Evolutionary conservation across 2,329 filamentous ascomycete genomes (phyloP), one percentile per base, ranked within the genome.

Genomic region (Pyrenochaeta sp.): DNA sequence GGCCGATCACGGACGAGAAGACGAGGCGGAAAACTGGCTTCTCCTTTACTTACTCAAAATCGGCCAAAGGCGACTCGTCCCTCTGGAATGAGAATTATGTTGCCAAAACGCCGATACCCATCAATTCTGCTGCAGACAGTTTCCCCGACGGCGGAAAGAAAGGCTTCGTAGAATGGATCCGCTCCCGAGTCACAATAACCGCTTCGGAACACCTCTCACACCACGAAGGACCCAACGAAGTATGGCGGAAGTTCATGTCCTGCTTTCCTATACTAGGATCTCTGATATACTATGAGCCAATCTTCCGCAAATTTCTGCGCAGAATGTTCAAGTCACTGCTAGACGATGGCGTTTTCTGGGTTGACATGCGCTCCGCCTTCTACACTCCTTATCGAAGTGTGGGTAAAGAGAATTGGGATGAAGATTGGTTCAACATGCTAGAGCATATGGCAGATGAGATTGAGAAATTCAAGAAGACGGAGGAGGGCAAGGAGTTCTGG

Each of bases 201-300:
- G 75, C 81, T 11, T 80, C 83, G 14, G 90, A 96, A 66, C 86
- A 85, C 8, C 77, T 92, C 31, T 81, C 87, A 53, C 90, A 96
- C 64, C 87, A 94, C 61, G 86, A 92, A 59, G 90, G 92, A 3
- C 80, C 91, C 11, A 86, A 94, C 67, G 87, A 87, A 38, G 86
- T 96, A 41, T 96, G 92, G 91, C 75, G 78, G 17, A 92, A 94
- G 64, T 96, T 96, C 72, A 76, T 74, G 35, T 83, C 81, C 30
- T 88, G 86, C 49, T 96, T 96, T 71, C 73, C 80, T 3, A 82
- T 93, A 3, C 79, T 93, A 30, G 82, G 83, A 27, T 86, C 84
- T 11, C 81, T 96, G 37, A 79, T 96, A 35, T 89, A 88, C 72
- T 96, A 96, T 72, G 93, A 96, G 72, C 92, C 92, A 10, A 89